Base-by-base conservation (phyloP, 495 filamentous ascomycete species). In the Lasiosphaeria miniovina region DNA sequence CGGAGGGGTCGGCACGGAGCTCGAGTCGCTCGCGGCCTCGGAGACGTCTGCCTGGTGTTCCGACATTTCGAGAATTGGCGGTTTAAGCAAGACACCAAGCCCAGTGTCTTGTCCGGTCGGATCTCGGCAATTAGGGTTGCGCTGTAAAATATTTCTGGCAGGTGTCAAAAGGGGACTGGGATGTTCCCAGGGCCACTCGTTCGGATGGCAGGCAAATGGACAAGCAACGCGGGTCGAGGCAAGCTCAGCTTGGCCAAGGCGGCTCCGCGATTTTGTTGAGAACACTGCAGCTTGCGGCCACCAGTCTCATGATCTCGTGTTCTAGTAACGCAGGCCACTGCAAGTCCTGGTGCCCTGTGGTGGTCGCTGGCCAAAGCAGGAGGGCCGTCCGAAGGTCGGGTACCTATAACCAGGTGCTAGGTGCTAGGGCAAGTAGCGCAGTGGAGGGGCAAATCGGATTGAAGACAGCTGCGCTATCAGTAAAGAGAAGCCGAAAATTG, bases 1-100 rank as follows among this genome's bases (percentile, higher is more conserved):
- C 11, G 81, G 80, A 41, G 79, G 80, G 3, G 67, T 58, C 4
- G 55, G 60, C 34, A 62, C 52, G 34, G 55, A 49, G 51, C 60
- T 67, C 31, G 60, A 57, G 53, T 64, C 65, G 63, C 58, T 63
- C 15, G 40, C 60, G n/a, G 51, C 38, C 1, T 63, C 57, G 40
- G 41, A 8, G 0, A 49, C 59, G 36, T 55, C 34, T 15, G 58
- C 10, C 32, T 58, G 40, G 32, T 49, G 36, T 54, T 54, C 49
- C 3, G 60, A 50, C 67, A 64, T 65, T n/a, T 35, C 11, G 11
- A 14, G 49, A 32, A 31, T 31, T 55, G 50, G 34, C 11, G 32
- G 32, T 8, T 36, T 11, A 12, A 52, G 17, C 12, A 24, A 24
- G 24, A 24, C 24, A 24, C 24, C 24, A 24, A 24, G 24, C 24